phyloP scores from a whole-genome alignment of 75 land plant species.

The Gnetum montanum region DNA sequence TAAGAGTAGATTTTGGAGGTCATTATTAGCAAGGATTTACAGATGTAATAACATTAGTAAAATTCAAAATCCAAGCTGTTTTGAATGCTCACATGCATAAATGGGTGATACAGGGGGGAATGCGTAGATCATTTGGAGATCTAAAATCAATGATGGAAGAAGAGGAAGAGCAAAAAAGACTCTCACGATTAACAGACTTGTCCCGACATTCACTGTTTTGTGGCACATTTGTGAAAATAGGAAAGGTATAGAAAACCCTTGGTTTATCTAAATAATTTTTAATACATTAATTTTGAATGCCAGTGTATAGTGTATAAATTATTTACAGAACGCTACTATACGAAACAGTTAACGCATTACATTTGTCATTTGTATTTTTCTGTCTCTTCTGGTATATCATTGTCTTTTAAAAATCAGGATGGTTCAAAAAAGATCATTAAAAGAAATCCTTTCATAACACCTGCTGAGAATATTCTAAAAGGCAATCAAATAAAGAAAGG shows the following conservation, averaged over 20 bases:
- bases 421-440: slow-evolving; percentile 67
- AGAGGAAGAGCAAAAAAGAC: slow-evolving; percentile 53
- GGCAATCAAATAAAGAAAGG: slow-evolving; percentile 44
- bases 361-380: neutral
- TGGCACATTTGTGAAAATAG: slow-evolving; percentile 71
- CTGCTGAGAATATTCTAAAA: slow-evolving; percentile 28
- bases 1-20: neutral
- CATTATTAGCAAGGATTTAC: no score
- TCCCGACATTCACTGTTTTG: slow-evolving; percentile 57
- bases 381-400: neutral
- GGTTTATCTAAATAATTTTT: no score
- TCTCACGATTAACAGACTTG: slow-evolving; percentile 21
- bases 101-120: no score
- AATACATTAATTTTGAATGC: no score
- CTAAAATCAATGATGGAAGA: slow-evolving; percentile 55
- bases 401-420: slow-evolving; percentile 37
- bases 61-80: no score
- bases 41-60: no score
- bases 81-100: no score
- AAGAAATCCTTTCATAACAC: slow-evolving; percentile 52
- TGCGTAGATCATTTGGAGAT: slow-evolving; percentile 19
- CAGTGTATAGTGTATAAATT: no score
- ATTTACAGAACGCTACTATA: neutral
- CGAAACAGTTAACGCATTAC: neutral
- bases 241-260: slow-evolving; percentile 47